Evolutionary conservation across 2,329 filamentous ascomycete species (phyloP), one percentile per base, ranked within the genome.

Genomic region (Simplicillium sp.): DNA sequence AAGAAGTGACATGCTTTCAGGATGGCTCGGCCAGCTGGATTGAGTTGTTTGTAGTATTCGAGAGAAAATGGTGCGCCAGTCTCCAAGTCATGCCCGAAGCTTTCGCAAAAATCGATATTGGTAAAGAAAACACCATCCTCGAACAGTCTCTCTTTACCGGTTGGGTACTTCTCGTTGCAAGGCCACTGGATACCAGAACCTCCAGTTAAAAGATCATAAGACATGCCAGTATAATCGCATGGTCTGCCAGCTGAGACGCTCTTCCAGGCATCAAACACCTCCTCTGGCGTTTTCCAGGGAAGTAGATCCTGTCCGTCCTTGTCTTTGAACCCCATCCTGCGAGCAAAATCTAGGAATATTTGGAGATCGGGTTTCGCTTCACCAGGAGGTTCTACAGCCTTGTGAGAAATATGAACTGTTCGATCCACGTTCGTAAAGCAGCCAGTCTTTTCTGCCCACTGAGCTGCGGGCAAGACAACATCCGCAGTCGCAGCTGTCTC

Each of bases 381-480:
- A 3, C 59, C 59, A 0, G 60, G 60, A 2, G 60, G 59, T 2
- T 62, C 57, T 4, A 62, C 55, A 3, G 60, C 60, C 39, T 63
- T 62, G 33, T 56, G 48, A 1, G 58, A 58, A 20, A 63, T 46
- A 45, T 63, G 59, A 35, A 62, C 56, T 3, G 60, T 62, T 11
- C 60, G 53, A 44, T 62, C 60, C 11, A 50, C 60, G 38, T 64
- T 64, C 12, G 60, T 62, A 44, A 62, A 62, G 42, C 54, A 58
- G 1, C 60, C 60, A 5, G 59, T 62, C 43, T 62, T 64, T 44
- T 64, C 59, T 4, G 51, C 58, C 57, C 57, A 62, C 38, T 59
- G 56, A 2, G 59, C 58, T 1, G 57, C 59, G 1, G 60, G 58
- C 2, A 64, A 51, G 1, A 62, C 56, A 2, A 64, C 57, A 41